phyloP scores from a whole-genome alignment of 2,329 filamentous ascomycete species.

The Ascochyta pisi region DNA sequence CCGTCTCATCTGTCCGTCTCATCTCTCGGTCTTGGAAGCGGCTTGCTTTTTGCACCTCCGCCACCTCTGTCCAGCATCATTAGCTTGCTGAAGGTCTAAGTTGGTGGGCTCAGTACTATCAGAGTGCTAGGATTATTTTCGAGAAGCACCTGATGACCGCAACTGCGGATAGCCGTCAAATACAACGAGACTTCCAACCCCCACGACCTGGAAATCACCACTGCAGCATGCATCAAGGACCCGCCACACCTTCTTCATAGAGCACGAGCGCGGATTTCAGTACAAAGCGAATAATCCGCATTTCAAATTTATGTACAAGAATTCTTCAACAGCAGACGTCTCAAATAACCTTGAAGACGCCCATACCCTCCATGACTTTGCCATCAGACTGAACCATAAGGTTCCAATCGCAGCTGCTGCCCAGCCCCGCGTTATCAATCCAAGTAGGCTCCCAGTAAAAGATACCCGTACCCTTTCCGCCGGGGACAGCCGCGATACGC shows the following conservation, averaged over 20 bases:
- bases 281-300: too few species aligned
- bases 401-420: slow-evolving; percentile 70
- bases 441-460: slow-evolving; percentile 80
- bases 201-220: too few species aligned
- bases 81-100: too few species aligned
- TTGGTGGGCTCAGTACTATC: too few species aligned
- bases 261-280: too few species aligned
- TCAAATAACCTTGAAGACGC: slow-evolving; percentile 61
- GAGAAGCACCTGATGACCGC: too few species aligned
- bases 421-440: slow-evolving; percentile 69
- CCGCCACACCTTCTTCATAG: too few species aligned
- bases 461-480: slow-evolving; percentile 61
- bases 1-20: neutral
- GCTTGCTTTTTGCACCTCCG: neutral
- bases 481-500: slow-evolving; percentile 60
- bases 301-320: slow-evolving; percentile 2
- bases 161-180: too few species aligned
- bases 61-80: too few species aligned
- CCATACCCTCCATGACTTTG: slow-evolving; percentile 63
- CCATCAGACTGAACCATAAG: slow-evolving; percentile 66
- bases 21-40: neutral
- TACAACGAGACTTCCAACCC: too few species aligned
- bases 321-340: neutral
- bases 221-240: too few species aligned
- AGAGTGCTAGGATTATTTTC: too few species aligned